Evolutionary conservation across 805 yeast genomes (phyloP).

Genomic region (Sungouiella blattae): DNA sequence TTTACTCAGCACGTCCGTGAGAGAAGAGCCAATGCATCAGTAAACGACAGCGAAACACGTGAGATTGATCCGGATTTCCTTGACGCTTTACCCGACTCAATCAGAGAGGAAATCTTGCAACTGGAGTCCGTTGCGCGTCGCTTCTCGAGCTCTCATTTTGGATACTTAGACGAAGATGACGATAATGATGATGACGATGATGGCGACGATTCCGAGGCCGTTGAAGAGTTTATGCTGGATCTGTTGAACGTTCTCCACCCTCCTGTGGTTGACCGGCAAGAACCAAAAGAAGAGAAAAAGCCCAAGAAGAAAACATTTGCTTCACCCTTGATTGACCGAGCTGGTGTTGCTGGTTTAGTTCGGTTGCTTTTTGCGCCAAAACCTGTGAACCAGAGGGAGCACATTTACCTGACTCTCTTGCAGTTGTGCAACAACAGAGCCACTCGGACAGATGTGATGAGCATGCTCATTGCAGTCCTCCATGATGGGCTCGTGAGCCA

Average conservation of each 20-base stretch:
- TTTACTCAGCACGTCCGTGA: constrained; percentile 80
- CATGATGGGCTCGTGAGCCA: constrained; percentile 72
- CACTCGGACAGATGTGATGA: constrained; percentile 70
- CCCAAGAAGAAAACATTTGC: constrained; percentile 13
- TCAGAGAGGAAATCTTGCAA: constrained; percentile 60
- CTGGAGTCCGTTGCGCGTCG: constrained; percentile 50
- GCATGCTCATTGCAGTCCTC: constrained; percentile 61
- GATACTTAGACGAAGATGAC: constrained; percentile 13
- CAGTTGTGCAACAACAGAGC: constrained; percentile 74
- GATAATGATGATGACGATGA: constrained; percentile 19
- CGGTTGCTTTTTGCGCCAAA: constrained; percentile 74
- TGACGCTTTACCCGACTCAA: constrained; percentile 69
- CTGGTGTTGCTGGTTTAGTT: constrained; percentile 71
- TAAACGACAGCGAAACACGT: constrained; percentile 42
- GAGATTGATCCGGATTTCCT: constrained; percentile 80
- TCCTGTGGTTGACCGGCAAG: constrained; percentile 12
- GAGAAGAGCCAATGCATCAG: constrained; percentile 56
- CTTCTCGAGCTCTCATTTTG: constrained; percentile 20
- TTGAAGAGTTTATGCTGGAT: constrained; percentile 2
- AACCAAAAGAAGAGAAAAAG: constrained; percentile 9
- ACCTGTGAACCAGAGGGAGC: constrained; percentile 56
- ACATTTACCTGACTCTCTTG: constrained; percentile 61
- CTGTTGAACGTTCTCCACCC: constrained; percentile 3
- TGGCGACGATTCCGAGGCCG: constrained; percentile 7
- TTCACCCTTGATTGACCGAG: constrained; percentile 68